A percentile compares a stretch with the other conserved stretches of the same genome.
Evolutionary conservation across 2,329 filamentous ascomycete species (phyloP).

Genomic region (Zymoseptoria ardabiliae): DNA sequence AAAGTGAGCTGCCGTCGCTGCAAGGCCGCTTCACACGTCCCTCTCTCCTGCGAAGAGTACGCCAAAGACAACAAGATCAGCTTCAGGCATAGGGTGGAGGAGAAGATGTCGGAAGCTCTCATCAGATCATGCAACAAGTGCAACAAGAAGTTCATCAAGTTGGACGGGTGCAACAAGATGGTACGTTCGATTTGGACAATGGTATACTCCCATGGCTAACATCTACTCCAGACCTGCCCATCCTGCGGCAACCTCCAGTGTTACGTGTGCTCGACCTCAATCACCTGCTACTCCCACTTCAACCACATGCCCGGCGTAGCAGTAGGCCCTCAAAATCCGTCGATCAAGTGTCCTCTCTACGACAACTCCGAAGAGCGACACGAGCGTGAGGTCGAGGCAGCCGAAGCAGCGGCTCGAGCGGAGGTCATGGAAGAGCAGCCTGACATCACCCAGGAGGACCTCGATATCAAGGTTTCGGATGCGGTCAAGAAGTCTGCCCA

Average conservation of each 20-base stretch:
- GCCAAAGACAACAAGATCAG: slow-evolving; percentile 54
- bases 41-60: slow-evolving; percentile 60
- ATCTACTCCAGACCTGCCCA: slow-evolving; percentile 44
- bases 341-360: slow-evolving; percentile 55
- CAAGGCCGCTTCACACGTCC: slow-evolving; percentile 60
- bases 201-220: background rate
- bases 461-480: slow-evolving; percentile 55
- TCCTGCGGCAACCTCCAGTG: slow-evolving; percentile 51
- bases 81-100: slow-evolving; percentile 63
- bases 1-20: slow-evolving; percentile 52
- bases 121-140: slow-evolving; percentile 69
- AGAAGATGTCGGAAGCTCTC: slow-evolving; percentile 74
- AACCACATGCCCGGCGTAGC: slow-evolving; percentile 35
- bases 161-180: slow-evolving; percentile 78
- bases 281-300: slow-evolving; percentile 65
- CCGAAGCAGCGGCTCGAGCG: slow-evolving; percentile 51
- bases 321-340: slow-evolving; percentile 34
- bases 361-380: slow-evolving; percentile 56
- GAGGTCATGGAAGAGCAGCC: slow-evolving; percentile 54
- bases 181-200: slow-evolving; percentile 1
- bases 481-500: slow-evolving; percentile 15
- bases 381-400: slow-evolving; percentile 54
- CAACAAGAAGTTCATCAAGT: slow-evolving; percentile 70
- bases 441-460: slow-evolving; percentile 48
- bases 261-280: slow-evolving; percentile 62